A percentile compares a stretch with the other conserved stretches of the same genome.
Conservation (phyloP, 331 rosid genomes). For the Pyracantha coccinea region DNA sequence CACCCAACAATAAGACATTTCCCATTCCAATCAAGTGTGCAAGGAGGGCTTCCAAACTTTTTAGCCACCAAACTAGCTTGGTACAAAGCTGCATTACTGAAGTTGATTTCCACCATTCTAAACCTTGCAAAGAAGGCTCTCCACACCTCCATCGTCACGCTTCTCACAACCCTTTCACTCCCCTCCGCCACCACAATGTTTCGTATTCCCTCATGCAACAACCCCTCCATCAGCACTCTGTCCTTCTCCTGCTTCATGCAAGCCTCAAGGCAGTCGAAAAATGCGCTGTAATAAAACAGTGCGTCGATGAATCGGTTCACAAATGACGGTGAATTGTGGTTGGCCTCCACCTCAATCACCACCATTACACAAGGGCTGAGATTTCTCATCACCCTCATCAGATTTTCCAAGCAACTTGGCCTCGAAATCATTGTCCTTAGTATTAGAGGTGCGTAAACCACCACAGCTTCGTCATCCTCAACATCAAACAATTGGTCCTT, state of each 20-base stretch:
- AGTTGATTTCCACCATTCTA: conserved; percentile 43
- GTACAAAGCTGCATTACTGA: conserved; percentile 48
- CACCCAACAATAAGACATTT: conserved; percentile 47
- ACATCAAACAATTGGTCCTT: conserved; percentile 35
- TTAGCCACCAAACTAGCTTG: conserved; percentile 48
- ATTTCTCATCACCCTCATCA: conserved; percentile 51
- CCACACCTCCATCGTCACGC: conserved; percentile 76
- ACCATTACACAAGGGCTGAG: conserved; percentile 52
- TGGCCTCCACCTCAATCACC: conserved; percentile 52
- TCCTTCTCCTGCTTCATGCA: conserved; percentile 31
- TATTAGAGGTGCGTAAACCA: conserved; percentile 31
- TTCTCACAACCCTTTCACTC: conserved; percentile 35
- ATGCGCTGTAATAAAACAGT: conserved; percentile 44
- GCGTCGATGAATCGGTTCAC: conserved; percentile 63
- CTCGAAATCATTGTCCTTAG: conserved; percentile 44
- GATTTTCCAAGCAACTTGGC: conserved; percentile 49
- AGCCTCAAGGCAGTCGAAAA: conserved; percentile 41
- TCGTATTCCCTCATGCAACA: conserved; percentile 30
- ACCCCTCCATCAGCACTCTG: conserved; percentile 23
- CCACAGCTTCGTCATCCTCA: conserved; percentile 46
- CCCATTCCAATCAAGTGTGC: conserved; percentile 38
- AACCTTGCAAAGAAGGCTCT: conserved; percentile 62
- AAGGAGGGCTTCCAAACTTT: conserved; percentile 25
- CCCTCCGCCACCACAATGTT: conserved; percentile 59
- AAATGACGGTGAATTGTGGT: conserved; percentile 55